Evolutionary conservation across 495 filamentous ascomycete genomes (phyloP).

Genomic region (Aspergillus carlsbadensis): DNA sequence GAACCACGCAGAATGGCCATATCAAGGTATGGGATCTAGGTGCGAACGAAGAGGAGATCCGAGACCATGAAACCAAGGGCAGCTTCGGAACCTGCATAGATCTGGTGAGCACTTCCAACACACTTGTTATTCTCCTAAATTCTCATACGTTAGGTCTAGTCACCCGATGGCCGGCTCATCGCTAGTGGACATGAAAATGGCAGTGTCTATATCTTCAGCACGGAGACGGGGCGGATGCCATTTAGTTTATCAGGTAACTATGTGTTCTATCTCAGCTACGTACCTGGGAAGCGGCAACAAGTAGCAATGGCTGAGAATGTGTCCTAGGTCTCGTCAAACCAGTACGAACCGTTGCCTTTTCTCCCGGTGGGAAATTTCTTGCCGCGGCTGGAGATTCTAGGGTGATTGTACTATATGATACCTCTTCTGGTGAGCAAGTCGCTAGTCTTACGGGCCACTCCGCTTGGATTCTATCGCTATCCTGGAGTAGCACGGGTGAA

Average conservation of each 20-base stretch:
- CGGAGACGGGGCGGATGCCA: conserved; percentile 78
- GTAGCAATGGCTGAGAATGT: conserved; percentile 3
- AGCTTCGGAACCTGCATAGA: conserved; percentile 89
- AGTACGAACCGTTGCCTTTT: conserved; percentile 81
- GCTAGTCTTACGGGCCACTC: conserved; percentile 76
- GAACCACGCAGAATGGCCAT: conserved; percentile 77
- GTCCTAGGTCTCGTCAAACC: conserved; percentile 75
- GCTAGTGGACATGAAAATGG: conserved; percentile 93
- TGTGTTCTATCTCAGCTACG: conserved; percentile 15
- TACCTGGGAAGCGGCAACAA: background rate
- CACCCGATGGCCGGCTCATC: conserved; percentile 75
- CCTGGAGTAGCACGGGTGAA: conserved; percentile 94
- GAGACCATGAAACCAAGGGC: conserved; percentile 85
- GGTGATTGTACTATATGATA: conserved; percentile 88
- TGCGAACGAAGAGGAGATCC: conserved; percentile 55
- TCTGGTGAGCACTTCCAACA: conserved; percentile 49
- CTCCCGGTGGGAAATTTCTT: conserved; percentile 76
- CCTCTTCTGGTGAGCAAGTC: conserved; percentile 86
- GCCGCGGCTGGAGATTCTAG: conserved; percentile 91
- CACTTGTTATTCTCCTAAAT: conserved; percentile 11
- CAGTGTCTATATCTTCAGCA: conserved; percentile 91
- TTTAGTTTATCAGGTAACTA: conserved; percentile 87
- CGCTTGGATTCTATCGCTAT: conserved; percentile 83
- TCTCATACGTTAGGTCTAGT: conserved; percentile 38
- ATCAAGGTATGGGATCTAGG: conserved; percentile 84